A percentile compares a stretch with the other conserved stretches of the same genome.
phyloP scores from a whole-genome alignment of 345 rosid species.

The Eucalyptus marginata region DNA sequence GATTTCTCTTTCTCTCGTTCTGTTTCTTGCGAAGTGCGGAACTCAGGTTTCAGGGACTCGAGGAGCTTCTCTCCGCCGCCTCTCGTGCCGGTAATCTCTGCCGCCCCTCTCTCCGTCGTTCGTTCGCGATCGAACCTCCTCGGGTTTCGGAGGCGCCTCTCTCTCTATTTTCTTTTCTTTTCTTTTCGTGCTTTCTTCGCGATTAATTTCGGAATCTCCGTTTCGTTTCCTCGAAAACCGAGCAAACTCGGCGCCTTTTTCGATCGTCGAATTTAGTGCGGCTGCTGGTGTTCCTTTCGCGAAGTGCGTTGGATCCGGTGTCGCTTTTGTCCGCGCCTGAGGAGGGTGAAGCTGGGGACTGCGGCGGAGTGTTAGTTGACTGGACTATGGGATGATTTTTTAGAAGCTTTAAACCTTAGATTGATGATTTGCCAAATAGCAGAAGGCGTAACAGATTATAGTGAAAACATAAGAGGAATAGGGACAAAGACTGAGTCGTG shows the following conservation, averaged over 20 bases:
- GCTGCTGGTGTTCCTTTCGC: not conserved
- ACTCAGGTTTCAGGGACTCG: conserved; percentile 17
- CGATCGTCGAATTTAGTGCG: fast-evolving
- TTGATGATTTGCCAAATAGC: not conserved
- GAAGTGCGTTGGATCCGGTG: not conserved
- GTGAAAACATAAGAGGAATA: not conserved
- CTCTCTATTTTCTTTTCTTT: not conserved
- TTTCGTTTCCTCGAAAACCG: not conserved
- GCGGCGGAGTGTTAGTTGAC: not conserved
- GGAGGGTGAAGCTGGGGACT: not conserved
- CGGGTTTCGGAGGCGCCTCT: not conserved
- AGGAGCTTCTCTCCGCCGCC: conserved; percentile 10
- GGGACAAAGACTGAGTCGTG: not conserved
- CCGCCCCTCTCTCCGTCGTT: not conserved
- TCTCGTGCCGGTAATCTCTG: conserved; percentile 22
- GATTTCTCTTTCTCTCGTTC: not conserved
- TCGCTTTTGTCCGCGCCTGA: fast-evolving
- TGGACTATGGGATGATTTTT: not conserved
- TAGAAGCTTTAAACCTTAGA: not conserved
- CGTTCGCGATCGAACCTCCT: not conserved
- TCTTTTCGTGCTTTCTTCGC: not conserved
- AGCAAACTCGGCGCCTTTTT: not conserved
- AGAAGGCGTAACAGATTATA: not conserved
- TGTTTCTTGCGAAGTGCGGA: not conserved
- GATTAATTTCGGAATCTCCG: not conserved